Conservation (phyloP, 176 grass and related monocot species). For the Phragmites australis region DNA sequence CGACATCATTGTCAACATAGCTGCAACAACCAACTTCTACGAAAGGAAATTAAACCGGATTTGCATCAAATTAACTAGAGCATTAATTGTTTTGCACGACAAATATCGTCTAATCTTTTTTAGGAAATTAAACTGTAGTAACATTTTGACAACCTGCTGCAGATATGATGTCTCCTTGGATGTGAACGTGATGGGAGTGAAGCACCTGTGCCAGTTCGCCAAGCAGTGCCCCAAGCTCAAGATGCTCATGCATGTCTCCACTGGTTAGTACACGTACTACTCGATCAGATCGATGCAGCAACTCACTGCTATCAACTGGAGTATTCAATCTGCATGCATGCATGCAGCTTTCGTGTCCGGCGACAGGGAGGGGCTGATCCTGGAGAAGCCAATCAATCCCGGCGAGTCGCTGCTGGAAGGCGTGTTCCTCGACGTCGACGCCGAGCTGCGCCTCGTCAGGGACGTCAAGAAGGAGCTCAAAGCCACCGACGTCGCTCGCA, state of each 20-base stretch:
- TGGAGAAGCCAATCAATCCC: conserved; percentile 59
- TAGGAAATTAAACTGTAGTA: too few species aligned
- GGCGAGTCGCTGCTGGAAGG: conserved; percentile 53
- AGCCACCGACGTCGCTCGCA: background rate
- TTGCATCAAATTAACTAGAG: too few species aligned
- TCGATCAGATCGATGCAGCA: too few species aligned
- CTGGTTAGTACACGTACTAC: conserved; percentile 44
- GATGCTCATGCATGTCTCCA: conserved; percentile 81
- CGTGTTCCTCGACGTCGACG: conserved; percentile 61
- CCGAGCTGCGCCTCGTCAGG: conserved; percentile 57
- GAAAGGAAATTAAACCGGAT: conserved; percentile 55
- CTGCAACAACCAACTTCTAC: conserved; percentile 77
- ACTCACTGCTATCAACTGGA: too few species aligned
- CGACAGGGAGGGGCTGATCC: conserved; percentile 49
- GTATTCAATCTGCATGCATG: too few species aligned
- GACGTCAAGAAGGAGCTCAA: conserved; percentile 49
- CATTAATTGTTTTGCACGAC: too few species aligned
- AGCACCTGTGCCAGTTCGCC: conserved; percentile 61
- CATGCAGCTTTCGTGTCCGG: conserved; percentile 35
- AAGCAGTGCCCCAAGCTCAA: conserved; percentile 67
- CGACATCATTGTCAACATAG: conserved; percentile 72
- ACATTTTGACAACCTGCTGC: background rate
- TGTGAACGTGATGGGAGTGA: conserved; percentile 59
- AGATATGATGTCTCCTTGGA: conserved; percentile 65
- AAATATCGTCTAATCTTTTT: background rate